A percentile compares a stretch with the other conserved stretches of the same genome.
Conservation (phyloP, 129 eudicot species). For the Oenanthe sinensis region DNA sequence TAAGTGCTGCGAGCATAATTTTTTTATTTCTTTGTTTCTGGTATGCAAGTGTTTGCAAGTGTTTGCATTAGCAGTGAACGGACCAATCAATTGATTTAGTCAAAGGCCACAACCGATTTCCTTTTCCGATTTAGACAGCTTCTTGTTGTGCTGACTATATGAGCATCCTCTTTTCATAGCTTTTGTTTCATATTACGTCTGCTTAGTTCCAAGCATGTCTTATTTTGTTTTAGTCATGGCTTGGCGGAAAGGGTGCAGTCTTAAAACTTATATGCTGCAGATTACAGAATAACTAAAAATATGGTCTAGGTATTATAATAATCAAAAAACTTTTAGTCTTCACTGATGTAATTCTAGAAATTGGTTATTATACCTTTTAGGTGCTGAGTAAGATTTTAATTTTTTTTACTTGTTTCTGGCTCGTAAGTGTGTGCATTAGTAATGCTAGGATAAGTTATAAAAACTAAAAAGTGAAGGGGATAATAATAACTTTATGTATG, state of each 20-base stretch:
- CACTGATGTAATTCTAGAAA: not conserved
- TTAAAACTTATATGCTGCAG: not conserved
- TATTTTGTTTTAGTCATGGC: not conserved
- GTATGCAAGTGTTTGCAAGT: too few species aligned
- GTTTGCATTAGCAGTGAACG: not conserved
- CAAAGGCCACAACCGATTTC: not conserved
- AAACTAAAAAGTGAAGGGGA: not conserved
- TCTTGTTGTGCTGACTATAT: too few species aligned
- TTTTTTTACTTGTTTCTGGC: not conserved
- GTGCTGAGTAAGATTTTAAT: not conserved
- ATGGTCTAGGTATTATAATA: not conserved
- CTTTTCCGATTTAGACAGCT: not conserved
- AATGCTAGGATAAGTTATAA: not conserved
- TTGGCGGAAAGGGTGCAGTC: not conserved
- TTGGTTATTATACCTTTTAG: not conserved
- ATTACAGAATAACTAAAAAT: not conserved
- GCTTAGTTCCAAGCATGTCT: not conserved
- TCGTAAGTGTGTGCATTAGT: not conserved
- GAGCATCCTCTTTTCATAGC: too few species aligned
- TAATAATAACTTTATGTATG: too few species aligned
- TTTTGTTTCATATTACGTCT: not conserved
- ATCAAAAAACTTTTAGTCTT: not conserved
- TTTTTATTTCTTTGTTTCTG: too few species aligned
- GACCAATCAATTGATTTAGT: too few species aligned
- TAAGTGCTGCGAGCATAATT: too few species aligned